phyloP scores from a whole-genome alignment of 768 basidiomycete species.

The Rhizopogon salebrosus region DNA sequence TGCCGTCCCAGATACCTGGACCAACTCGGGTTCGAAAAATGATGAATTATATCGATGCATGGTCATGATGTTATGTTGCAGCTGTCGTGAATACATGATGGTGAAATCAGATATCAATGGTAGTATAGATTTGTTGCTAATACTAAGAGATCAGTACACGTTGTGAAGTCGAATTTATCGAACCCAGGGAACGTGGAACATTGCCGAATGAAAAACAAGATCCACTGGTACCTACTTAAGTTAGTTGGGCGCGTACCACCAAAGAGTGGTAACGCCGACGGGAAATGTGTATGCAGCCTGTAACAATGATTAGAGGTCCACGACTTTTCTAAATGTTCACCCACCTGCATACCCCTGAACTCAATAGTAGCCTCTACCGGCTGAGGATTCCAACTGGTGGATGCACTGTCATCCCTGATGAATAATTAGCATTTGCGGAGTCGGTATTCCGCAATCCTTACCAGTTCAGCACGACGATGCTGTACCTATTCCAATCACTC shows the following conservation, averaged over 20 bases:
- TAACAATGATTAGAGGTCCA: slow-evolving; percentile 1
- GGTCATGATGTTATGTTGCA: too few relatives aligned
- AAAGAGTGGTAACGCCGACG: slow-evolving; percentile 60
- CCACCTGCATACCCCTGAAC: slow-evolving; percentile 57
- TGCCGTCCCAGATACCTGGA: too few relatives aligned
- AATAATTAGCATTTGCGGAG: neutral
- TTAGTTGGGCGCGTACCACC: slow-evolving; percentile 39
- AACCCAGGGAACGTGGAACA: neutral
- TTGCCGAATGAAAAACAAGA: neutral
- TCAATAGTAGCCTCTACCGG: slow-evolving; percentile 56
- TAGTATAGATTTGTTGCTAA: neutral
- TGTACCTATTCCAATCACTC: slow-evolving; percentile 58
- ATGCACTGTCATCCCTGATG: slow-evolving; percentile 42
- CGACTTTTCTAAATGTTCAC: slow-evolving; percentile 3
- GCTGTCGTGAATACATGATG: too few relatives aligned
- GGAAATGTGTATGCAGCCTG: slow-evolving; percentile 74
- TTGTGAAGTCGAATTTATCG: too few relatives aligned
- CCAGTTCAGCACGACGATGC: slow-evolving; percentile 73
- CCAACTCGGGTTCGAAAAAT: too few relatives aligned
- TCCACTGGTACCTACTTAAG: neutral
- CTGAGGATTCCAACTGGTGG: slow-evolving; percentile 48
- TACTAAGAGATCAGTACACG: neutral
- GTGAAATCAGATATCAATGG: too few relatives aligned
- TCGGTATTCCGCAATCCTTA: slow-evolving; percentile 6
- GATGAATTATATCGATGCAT: too few relatives aligned